Evolutionary conservation across 2,329 filamentous ascomycete species (phyloP).

Genomic region (Exophiala lecanii-corni): DNA sequence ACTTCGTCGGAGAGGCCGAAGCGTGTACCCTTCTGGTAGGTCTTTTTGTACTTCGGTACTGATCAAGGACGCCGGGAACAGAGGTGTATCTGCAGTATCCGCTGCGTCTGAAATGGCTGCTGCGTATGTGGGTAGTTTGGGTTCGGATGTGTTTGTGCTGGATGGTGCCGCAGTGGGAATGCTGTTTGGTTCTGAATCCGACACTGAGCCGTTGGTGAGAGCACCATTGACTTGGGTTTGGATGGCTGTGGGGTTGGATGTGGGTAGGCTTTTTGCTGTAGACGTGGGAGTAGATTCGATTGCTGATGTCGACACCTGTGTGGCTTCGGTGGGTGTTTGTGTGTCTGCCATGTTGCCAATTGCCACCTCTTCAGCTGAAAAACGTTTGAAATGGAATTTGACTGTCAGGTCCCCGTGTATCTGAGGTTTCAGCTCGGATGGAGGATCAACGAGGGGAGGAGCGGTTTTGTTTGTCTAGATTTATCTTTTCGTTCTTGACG

Average conservation of each 20-base stretch:
- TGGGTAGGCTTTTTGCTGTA: constrained; percentile 8
- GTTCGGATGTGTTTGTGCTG: neutral
- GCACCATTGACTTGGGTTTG: neutral
- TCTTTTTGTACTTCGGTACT: constrained; percentile 66
- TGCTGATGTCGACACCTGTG: constrained; percentile 10
- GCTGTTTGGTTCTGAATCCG: neutral
- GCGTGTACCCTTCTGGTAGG: constrained; percentile 75
- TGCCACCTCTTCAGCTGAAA: no score
- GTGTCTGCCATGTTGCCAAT: constrained; percentile 21
- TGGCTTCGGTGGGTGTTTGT: constrained; percentile 19
- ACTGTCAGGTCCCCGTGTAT: no score
- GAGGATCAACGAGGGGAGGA: no score
- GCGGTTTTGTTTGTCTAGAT: no score
- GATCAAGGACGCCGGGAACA: constrained; percentile 75
- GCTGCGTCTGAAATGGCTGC: neutral
- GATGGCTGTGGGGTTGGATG: neutral
- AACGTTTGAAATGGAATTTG: no score
- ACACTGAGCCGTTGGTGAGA: neutral
- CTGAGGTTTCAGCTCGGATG: no score
- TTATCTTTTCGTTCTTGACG: no score
- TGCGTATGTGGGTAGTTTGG: constrained; percentile 1
- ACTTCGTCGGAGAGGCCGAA: constrained; percentile 71
- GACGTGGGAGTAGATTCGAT: constrained; percentile 1
- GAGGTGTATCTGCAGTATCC: constrained; percentile 47
- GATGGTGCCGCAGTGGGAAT: constrained; percentile 7